These are phyloP conservation scores for Vitis rupestris DNA, from an alignment of 164 flowering plant species.

Conservation along the genomic window DNA sequence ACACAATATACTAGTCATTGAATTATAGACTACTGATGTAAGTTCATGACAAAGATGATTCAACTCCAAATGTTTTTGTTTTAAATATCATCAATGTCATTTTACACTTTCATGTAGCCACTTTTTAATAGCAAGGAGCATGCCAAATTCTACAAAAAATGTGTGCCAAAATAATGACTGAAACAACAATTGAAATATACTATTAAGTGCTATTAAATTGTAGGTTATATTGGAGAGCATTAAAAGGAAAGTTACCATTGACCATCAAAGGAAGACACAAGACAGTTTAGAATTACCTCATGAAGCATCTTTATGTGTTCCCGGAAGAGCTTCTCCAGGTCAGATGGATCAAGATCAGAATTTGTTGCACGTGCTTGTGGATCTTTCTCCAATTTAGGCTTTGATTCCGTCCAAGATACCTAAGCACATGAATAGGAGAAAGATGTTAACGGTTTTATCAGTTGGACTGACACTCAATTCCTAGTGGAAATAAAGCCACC, in stretches of 20 bases:
- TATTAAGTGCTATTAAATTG: neutral
- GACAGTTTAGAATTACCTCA: slow-evolving; percentile 51
- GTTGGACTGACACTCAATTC: neutral
- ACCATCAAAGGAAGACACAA: neutral
- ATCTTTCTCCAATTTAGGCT: slow-evolving; percentile 84
- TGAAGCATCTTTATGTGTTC: slow-evolving; percentile 76
- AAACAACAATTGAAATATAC: neutral
- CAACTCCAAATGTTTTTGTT: too few relatives aligned
- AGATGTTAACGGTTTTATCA: neutral
- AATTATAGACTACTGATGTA: too few relatives aligned
- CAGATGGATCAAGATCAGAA: slow-evolving; percentile 72
- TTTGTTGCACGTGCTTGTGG: slow-evolving; percentile 89
- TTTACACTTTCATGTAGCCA: too few relatives aligned
- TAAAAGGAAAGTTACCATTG: neutral
- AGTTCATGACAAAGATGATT: too few relatives aligned
- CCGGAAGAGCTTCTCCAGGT: slow-evolving; percentile 86
- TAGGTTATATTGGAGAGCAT: neutral
- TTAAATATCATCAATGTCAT: too few relatives aligned
- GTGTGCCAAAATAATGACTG: too few relatives aligned
- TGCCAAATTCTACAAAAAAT: too few relatives aligned
- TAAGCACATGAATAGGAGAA: slow-evolving; percentile 19
- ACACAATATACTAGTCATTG: too few relatives aligned
- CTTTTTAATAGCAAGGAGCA: too few relatives aligned
- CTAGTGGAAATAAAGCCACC: neutral
- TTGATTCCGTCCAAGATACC: slow-evolving; percentile 98